These are phyloP conservation scores for Saksenaea oblongispora DNA, from an alignment of 371 early-diverging fungal species.

Conservation along the genomic window DNA sequence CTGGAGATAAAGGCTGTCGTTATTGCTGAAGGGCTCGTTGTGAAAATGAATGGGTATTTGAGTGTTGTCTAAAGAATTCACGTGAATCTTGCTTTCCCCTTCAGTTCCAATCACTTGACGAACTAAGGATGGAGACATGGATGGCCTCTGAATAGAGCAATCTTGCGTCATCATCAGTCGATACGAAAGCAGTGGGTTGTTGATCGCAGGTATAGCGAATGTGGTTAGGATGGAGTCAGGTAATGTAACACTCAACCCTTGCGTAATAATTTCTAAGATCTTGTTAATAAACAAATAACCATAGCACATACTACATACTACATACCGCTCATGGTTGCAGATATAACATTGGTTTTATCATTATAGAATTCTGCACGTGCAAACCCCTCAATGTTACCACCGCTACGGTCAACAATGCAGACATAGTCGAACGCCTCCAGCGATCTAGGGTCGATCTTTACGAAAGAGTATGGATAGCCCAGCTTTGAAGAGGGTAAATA, in stretches of 20 bases:
- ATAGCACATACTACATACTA: background rate
- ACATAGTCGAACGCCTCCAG: constrained; percentile 23
- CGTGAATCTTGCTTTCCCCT: constrained; percentile 43
- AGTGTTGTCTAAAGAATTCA: background rate
- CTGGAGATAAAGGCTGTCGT: constrained; percentile 52
- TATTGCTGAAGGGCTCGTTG: constrained; percentile 16
- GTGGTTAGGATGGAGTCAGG: constrained; percentile 27
- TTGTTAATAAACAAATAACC: background rate
- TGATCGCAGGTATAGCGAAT: constrained; percentile 38
- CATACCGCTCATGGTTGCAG: background rate
- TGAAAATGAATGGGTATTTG: constrained; percentile 32
- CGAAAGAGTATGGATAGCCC: constrained; percentile 18
- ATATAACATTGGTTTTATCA: constrained; percentile 5
- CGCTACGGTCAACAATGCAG: constrained; percentile 27
- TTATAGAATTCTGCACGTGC: constrained; percentile 34
- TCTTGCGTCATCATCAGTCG: constrained; percentile 20
- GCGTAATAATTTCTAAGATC: background rate
- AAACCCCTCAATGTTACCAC: constrained; percentile 23
- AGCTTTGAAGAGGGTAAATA: background rate
- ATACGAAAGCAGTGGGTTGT: constrained; percentile 46
- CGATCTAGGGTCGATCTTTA: background rate
- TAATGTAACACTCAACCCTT: constrained; percentile 10
- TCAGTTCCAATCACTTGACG: constrained; percentile 54
- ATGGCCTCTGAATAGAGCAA: background rate
- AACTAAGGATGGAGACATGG: constrained; percentile 36